A percentile compares a stretch with the other conserved stretches of the same genome.
Evolutionary conservation across 202 grass and related monocot genomes (phyloP).

Genomic region (Carex sylvatica): DNA sequence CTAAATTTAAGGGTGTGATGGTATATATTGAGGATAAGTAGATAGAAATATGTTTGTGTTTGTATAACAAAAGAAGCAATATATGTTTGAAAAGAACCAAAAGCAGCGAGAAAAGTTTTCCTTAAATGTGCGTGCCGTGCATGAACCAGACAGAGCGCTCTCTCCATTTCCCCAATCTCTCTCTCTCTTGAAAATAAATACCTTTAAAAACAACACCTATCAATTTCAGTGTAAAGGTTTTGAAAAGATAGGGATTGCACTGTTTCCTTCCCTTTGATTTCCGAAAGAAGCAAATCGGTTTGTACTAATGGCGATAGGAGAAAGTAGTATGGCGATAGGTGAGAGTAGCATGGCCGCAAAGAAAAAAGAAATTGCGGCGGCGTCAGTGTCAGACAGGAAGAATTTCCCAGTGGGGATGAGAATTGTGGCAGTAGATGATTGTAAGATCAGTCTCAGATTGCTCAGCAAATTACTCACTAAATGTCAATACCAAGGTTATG

Average conservation of each 20-base stretch:
- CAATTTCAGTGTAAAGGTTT: slow-evolving; percentile 17
- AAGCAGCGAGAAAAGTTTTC: slow-evolving; percentile 32
- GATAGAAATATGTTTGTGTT: neutral
- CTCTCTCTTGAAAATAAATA: neutral
- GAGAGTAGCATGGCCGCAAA: slow-evolving; percentile 47
- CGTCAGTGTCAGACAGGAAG: neutral
- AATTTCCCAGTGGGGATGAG: slow-evolving; percentile 50
- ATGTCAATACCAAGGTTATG: slow-evolving; percentile 71
- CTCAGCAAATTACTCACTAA: slow-evolving; percentile 44
- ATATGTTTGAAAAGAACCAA: slow-evolving; percentile 21
- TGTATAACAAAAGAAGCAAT: slow-evolving; percentile 11
- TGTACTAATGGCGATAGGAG: neutral
- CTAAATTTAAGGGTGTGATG: slow-evolving; percentile 4
- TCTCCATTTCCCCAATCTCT: slow-evolving; percentile 8
- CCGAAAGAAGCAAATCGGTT: neutral
- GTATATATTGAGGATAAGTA: slow-evolving; percentile 2
- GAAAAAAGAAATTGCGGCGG: slow-evolving; percentile 26
- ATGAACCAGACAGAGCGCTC: slow-evolving; percentile 19
- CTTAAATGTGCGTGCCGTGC: slow-evolving; percentile 39
- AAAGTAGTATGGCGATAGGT: slow-evolving; percentile 39
- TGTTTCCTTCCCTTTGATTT: neutral
- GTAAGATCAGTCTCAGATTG: slow-evolving; percentile 35
- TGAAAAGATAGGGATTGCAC: neutral
- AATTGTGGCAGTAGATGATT: slow-evolving; percentile 62
- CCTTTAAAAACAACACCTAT: slow-evolving; percentile 18